phyloP scores from a whole-genome alignment of 2,329 filamentous ascomycete genomes.

The Cytospora chrysosperma region DNA sequence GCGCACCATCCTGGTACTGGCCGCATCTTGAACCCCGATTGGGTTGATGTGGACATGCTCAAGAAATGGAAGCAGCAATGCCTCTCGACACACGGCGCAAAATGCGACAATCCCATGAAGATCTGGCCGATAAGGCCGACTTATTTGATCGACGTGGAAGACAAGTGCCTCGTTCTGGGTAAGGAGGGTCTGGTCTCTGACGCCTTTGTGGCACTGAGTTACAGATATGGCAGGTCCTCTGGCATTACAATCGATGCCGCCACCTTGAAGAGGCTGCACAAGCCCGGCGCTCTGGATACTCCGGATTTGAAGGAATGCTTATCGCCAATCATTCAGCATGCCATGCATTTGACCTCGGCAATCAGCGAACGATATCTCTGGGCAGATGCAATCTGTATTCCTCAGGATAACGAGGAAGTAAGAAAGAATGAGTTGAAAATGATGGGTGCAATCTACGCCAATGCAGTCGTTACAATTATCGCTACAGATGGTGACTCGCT shows the following conservation, averaged over 20 bases:
- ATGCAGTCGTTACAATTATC: constrained; percentile 28
- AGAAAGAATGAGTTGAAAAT: background rate
- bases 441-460: constrained; percentile 27
- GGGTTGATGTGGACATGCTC: background rate
- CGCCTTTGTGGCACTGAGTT: constrained; percentile 9
- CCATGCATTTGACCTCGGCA: background rate
- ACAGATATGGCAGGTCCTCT: background rate
- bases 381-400: constrained; percentile 36
- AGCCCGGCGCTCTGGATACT: background rate
- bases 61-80: background rate
- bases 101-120: background rate
- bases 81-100: background rate
- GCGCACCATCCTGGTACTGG: background rate
- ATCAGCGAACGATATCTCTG: constrained; percentile 33
- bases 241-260: background rate
- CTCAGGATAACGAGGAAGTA: constrained; percentile 28
- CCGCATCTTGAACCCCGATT: background rate
- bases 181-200: background rate
- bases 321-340: constrained; percentile 23
- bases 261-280: background rate
- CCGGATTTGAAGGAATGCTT: constrained; percentile 26
- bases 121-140: background rate
- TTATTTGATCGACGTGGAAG: background rate
- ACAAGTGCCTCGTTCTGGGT: background rate
- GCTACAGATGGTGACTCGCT: background rate